Evolutionary conservation across 164 flowering plant species (phyloP).

Genomic region (Tinospora cordifolia): DNA sequence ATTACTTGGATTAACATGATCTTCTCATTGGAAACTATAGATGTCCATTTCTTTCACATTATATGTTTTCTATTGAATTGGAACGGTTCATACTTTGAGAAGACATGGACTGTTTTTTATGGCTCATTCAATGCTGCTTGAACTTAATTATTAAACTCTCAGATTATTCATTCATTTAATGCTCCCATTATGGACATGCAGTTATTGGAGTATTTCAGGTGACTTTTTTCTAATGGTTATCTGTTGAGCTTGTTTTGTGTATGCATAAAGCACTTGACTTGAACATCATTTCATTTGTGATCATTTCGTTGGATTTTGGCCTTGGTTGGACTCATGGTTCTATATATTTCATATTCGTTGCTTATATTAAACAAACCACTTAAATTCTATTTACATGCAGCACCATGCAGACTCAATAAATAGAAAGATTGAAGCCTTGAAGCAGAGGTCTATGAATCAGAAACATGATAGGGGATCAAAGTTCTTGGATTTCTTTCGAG

Average conservation of each 20-base stretch:
- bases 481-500: conserved; percentile 21
- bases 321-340: not conserved
- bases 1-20: not conserved
- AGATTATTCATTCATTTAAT: too few relatives aligned
- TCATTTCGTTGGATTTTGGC: not conserved
- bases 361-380: not conserved
- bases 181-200: not conserved
- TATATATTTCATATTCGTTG: not conserved
- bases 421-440: conserved; percentile 39
- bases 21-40: not conserved
- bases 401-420: conserved; percentile 32
- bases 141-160: not conserved
- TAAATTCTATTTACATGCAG: conserved; percentile 27
- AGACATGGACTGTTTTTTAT: not conserved
- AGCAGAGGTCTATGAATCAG: conserved; percentile 20
- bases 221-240: not conserved
- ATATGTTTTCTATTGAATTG: not conserved
- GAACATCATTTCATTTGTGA: not conserved
- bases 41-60: not conserved
- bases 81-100: not conserved
- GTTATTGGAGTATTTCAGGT: not conserved
- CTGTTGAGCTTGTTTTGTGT: not conserved
- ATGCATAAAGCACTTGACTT: not conserved
- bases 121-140: not conserved
- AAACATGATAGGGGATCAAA: conserved; percentile 18